phyloP scores from a whole-genome alignment of 805 yeast genomes.

The Saccharomycopsis selenospora region DNA sequence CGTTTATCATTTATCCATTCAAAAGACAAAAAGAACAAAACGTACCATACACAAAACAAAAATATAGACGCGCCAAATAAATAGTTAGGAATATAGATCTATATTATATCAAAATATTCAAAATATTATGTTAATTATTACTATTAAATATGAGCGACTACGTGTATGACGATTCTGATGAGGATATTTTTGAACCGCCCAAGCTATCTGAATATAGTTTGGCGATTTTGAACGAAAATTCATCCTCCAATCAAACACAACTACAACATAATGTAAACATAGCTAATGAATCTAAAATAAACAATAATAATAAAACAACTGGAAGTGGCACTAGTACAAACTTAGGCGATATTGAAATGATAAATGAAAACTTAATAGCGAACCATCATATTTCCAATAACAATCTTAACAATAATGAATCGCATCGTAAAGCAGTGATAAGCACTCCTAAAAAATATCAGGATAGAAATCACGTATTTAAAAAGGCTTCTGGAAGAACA shows the following conservation, averaged over 20 bases:
- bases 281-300: too few relatives aligned
- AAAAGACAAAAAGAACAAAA: too few relatives aligned
- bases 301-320: background rate
- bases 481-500: conserved; percentile 3
- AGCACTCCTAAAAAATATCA: background rate
- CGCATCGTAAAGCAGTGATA: background rate
- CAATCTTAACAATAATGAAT: background rate
- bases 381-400: background rate
- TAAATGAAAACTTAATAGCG: conserved; percentile 4
- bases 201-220: conserved; percentile 17
- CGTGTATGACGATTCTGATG: conserved; percentile 18
- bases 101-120: too few relatives aligned
- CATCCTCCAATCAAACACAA: conserved; percentile 1
- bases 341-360: background rate
- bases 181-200: conserved; percentile 21
- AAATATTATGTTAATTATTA: too few relatives aligned
- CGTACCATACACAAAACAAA: too few relatives aligned
- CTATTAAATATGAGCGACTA: conserved; percentile 3
- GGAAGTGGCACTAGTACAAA: background rate
- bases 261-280: too few relatives aligned
- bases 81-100: too few relatives aligned
- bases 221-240: conserved; percentile 16
- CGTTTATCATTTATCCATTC: too few relatives aligned
- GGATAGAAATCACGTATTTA: background rate
- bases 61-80: too few relatives aligned